Conservation (phyloP, 2,329 filamentous ascomycete genomes). For the Diaporthe citrichinensis region DNA sequence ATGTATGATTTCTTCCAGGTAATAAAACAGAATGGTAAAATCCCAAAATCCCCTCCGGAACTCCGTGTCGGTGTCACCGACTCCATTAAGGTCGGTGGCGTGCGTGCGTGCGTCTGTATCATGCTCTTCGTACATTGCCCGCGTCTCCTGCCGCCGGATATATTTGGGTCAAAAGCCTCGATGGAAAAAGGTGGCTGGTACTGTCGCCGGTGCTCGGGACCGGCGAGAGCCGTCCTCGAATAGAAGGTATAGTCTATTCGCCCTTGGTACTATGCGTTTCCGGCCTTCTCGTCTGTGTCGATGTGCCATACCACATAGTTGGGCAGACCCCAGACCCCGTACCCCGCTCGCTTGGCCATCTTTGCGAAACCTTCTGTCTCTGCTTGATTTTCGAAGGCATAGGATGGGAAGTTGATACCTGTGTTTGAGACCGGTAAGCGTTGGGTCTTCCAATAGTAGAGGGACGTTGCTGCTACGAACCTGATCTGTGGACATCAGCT, state of each 20-base stretch:
- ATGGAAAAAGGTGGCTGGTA: constrained; percentile 26
- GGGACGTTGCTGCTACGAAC: constrained; percentile 62
- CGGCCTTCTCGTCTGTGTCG: constrained; percentile 94
- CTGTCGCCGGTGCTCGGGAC: constrained; percentile 25
- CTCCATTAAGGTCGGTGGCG: constrained; percentile 39
- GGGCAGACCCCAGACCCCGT: constrained; percentile 90
- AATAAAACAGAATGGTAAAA: constrained; percentile 38
- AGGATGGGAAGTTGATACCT: constrained; percentile 98
- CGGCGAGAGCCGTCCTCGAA: constrained; percentile 34
- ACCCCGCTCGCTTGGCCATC: constrained; percentile 97
- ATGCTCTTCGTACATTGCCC: constrained; percentile 43
- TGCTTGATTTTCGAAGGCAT: constrained; percentile 98
- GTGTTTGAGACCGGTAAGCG: constrained; percentile 5
- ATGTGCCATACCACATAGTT: constrained; percentile 99
- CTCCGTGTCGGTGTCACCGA: constrained; percentile 41
- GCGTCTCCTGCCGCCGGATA: constrained; percentile 40
- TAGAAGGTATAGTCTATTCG: constrained; percentile 28
- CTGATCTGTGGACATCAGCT: constrained; percentile 95
- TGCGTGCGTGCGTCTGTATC: constrained; percentile 40
- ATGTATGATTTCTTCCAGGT: constrained; percentile 37
- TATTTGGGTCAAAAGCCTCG: constrained; percentile 35
- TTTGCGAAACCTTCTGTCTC: constrained; percentile 99
- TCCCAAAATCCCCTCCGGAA: constrained; percentile 36
- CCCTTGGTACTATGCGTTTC: constrained; percentile 71
- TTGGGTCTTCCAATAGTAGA: neutral